Conservation (phyloP, 108 stramenopile species). For the Stephanodiscus triporus region DNA sequence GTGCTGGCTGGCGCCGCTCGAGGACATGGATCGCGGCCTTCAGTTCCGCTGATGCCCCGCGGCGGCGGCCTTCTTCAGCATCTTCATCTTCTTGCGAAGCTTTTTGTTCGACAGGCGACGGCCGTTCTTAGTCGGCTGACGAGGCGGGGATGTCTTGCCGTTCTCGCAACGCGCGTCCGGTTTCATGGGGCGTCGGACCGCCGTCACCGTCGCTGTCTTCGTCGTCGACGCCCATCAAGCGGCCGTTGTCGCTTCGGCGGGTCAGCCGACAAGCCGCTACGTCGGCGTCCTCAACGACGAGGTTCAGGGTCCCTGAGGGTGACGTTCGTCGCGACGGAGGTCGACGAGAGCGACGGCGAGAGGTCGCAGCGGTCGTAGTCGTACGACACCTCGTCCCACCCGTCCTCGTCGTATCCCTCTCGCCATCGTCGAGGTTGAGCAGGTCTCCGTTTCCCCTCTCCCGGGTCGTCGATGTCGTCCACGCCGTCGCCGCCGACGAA, state of each 20-base stretch:
- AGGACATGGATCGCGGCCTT: background rate
- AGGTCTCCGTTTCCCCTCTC: background rate
- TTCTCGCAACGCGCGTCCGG: too few relatives aligned
- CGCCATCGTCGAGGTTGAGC: conserved; percentile 12
- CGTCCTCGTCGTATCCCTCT: conserved; percentile 20
- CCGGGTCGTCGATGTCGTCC: conserved; percentile 31
- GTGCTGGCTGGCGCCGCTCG: background rate
- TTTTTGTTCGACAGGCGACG: conserved; percentile 76
- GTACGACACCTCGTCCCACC: conserved; percentile 13
- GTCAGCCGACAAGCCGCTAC: too few relatives aligned
- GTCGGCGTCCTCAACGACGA: background rate
- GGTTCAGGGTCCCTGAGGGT: conserved; percentile 39
- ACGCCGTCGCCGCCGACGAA: conserved; percentile 34
- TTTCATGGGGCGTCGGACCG: background rate
- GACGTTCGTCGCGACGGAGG: conserved; percentile 44
- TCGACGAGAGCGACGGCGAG: conserved; percentile 45
- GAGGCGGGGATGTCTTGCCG: too few relatives aligned
- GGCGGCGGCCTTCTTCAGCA: conserved; percentile 73
- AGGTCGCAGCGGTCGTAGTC: conserved; percentile 46
- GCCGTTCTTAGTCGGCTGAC: conserved; percentile 22
- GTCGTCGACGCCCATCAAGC: background rate
- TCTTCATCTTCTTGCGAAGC: conserved; percentile 66
- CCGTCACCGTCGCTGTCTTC: background rate
- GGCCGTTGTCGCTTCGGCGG: conserved; percentile 15
- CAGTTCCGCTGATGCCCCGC: conserved; percentile 25